Evolutionary conservation across 371 early-diverging fungal species (phyloP).

Genomic region (Mucor mucedo): DNA sequence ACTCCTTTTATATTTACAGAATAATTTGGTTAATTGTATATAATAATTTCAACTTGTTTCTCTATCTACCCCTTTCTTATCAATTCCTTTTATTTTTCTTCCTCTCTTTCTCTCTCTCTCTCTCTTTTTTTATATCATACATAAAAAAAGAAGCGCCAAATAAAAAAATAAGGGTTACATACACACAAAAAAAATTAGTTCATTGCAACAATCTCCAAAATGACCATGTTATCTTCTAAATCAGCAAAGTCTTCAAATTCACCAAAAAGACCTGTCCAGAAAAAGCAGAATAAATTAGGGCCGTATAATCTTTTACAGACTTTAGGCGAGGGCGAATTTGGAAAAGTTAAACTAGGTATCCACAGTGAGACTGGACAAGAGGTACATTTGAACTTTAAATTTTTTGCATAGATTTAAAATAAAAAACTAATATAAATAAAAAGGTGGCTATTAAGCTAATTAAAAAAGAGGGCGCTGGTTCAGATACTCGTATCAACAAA

Average conservation of each 20-base stretch:
- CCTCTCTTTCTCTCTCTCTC: not conserved
- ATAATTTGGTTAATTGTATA: not conserved
- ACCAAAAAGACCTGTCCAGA: conserved; percentile 19
- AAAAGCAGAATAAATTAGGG: conserved; percentile 28
- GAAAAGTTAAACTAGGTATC: conserved; percentile 96
- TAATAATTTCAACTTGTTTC: conserved; percentile 3
- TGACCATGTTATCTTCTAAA: conserved; percentile 10
- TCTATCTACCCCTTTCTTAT: not conserved
- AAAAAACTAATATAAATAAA: too few relatives aligned
- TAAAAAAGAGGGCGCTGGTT: conserved; percentile 58
- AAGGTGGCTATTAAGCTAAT: conserved; percentile 75
- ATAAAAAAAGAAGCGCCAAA: not conserved
- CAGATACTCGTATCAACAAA: conserved; percentile 58
- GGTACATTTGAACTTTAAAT: conserved; percentile 54
- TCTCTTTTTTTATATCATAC: not conserved
- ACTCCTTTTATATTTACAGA: not conserved
- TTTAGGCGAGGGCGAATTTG: conserved; percentile 92
- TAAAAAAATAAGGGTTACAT: not conserved
- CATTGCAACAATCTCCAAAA: conserved; percentile 2
- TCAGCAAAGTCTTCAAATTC: conserved; percentile 4
- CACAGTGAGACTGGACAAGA: conserved; percentile 89
- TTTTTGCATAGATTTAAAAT: not conserved
- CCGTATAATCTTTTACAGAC: conserved; percentile 27
- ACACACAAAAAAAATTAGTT: not conserved
- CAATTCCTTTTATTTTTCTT: not conserved